Evolutionary conservation across 2,329 filamentous ascomycete species (phyloP).

Genomic region (Plectosphaerella sp.): DNA sequence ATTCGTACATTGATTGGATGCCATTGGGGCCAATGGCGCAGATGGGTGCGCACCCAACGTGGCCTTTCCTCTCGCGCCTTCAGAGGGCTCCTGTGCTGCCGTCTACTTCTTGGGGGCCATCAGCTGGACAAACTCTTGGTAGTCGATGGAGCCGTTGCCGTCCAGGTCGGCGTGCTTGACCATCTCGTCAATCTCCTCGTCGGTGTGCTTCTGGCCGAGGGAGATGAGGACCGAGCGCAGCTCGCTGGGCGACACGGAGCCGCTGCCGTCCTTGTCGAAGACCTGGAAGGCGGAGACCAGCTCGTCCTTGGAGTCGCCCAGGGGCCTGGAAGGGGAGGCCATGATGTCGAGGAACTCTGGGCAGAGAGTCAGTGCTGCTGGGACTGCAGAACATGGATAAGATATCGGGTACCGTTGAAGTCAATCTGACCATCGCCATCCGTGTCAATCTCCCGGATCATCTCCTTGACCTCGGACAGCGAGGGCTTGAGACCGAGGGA

Average conservation of each 20-base stretch:
- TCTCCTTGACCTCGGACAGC: constrained; percentile 13
- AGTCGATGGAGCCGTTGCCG: constrained; percentile 14
- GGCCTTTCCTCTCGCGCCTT: neutral
- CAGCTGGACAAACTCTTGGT: constrained; percentile 14
- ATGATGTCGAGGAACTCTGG: constrained; percentile 13
- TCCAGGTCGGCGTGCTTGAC: constrained; percentile 13
- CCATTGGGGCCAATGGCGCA: neutral
- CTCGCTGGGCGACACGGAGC: constrained; percentile 13
- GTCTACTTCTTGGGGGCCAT: constrained; percentile 11
- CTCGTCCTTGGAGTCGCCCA: constrained; percentile 10
- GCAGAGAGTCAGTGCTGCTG: neutral
- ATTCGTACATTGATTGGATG: neutral
- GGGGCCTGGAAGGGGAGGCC: constrained; percentile 10
- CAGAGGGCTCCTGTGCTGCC: too few relatives aligned
- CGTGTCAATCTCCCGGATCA: constrained; percentile 13
- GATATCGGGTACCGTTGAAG: constrained; percentile 7
- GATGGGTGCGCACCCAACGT: neutral
- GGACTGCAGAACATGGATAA: neutral
- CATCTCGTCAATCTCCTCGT: constrained; percentile 15
- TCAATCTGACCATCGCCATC: constrained; percentile 13
- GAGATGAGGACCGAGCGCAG: constrained; percentile 13
- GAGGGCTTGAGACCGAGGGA: constrained; percentile 14
- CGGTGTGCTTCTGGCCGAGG: constrained; percentile 13
- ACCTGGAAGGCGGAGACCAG: constrained; percentile 14
- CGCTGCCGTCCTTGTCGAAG: constrained; percentile 14